These are phyloP conservation scores for Dothistroma septosporum DNA, from an alignment of 2,329 filamentous ascomycete species.

Conservation along the genomic window DNA sequence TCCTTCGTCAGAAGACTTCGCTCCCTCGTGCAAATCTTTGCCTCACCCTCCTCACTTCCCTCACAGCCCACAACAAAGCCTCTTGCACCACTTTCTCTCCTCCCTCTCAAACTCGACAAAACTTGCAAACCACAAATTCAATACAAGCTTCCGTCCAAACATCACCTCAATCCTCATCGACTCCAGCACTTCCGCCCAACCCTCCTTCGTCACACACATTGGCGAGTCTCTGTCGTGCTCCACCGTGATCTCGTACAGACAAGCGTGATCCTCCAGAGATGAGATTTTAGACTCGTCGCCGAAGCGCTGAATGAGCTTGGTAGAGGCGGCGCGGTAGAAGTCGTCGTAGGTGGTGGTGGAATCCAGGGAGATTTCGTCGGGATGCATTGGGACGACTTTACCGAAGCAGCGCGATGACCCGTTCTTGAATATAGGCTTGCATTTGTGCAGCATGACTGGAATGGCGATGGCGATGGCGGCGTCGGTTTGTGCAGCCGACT, in stretches of 20 bases:
- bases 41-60: not conserved
- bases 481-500: not conserved
- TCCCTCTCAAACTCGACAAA: not conserved
- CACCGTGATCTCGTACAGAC: not conserved
- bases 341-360: not conserved
- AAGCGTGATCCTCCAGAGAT: not conserved
- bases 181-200: not conserved
- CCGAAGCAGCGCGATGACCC: not conserved
- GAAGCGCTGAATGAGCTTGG: not conserved
- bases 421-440: not conserved
- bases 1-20: not conserved
- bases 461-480: not conserved
- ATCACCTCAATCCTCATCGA: not conserved
- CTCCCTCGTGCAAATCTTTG: not conserved
- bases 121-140: not conserved
- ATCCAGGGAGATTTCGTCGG: not conserved
- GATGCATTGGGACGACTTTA: not conserved
- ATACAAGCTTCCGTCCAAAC: not conserved
- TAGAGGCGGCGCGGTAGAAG: not conserved
- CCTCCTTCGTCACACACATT: not conserved
- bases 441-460: not conserved
- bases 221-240: not conserved
- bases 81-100: slow-evolving; percentile 1
- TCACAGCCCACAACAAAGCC: not conserved
- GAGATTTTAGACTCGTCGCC: not conserved